Evolutionary conservation across 495 filamentous ascomycete species (phyloP).

Genomic region (Parachaetomium inaequale): DNA sequence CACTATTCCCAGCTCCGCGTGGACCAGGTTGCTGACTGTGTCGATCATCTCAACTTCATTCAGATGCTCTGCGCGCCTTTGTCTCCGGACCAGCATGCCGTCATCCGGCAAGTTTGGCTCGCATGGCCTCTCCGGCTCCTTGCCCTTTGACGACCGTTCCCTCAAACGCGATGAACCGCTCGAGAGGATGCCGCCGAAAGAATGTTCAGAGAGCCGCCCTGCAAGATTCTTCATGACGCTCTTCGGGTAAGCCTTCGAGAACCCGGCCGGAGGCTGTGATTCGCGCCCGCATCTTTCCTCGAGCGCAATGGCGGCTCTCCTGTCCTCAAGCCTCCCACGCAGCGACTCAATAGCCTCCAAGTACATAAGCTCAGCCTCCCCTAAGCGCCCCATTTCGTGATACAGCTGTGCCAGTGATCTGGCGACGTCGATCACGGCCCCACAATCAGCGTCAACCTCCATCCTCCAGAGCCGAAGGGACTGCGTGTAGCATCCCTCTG

Average conservation of each 20-base stretch:
- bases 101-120: not conserved
- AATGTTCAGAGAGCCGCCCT: not conserved
- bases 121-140: not conserved
- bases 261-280: not conserved
- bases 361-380: not conserved
- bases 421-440: not conserved
- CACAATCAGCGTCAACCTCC: not conserved
- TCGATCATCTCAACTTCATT: not conserved
- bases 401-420: not conserved
- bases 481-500: not conserved
- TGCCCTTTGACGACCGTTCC: not conserved
- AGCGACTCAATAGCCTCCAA: not conserved
- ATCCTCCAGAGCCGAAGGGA: not conserved
- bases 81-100: not conserved
- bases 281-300: not conserved
- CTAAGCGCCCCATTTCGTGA: not conserved
- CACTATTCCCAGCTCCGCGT: slow-evolving; percentile 1
- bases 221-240: not conserved
- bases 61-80: not conserved
- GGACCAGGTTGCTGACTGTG: not conserved
- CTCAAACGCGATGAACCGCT: not conserved
- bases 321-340: not conserved
- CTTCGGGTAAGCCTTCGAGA: not conserved
- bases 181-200: not conserved
- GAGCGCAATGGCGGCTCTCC: not conserved